Percentiles rank a stretch among this genome's conserved stretches.
Conservation (phyloP, 129 eudicot genomes). For the Logfia minima region DNA sequence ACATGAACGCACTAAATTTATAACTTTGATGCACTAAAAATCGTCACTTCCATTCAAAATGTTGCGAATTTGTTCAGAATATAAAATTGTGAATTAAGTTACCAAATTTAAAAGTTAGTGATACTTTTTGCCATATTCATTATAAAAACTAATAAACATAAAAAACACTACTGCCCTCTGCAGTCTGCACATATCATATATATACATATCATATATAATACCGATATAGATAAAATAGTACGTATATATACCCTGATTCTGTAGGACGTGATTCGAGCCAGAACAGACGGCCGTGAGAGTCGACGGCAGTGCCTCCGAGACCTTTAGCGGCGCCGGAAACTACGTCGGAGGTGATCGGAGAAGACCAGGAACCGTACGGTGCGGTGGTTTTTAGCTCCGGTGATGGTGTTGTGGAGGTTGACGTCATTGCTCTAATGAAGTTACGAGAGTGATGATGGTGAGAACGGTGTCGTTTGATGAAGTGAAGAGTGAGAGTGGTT, state of each 20-base stretch:
- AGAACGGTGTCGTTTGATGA: constrained; percentile 6
- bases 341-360: constrained; percentile 86
- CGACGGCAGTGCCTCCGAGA: constrained; percentile 83
- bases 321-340: constrained; percentile 80
- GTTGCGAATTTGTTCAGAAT: too few species aligned
- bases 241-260: constrained; percentile 67
- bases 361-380: constrained; percentile 91
- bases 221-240: background rate
- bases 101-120: too few species aligned
- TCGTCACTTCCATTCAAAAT: too few species aligned
- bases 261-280: constrained; percentile 92
- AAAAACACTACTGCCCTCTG: too few species aligned
- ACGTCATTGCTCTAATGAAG: constrained; percentile 24
- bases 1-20: too few species aligned
- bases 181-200: too few species aligned
- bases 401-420: constrained; percentile 40
- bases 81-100: too few species aligned
- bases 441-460: constrained; percentile 4
- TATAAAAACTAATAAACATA: too few species aligned
- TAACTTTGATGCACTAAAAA: too few species aligned
- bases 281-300: constrained; percentile 65
- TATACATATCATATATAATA: too few species aligned
- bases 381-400: constrained; percentile 49
- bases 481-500: constrained; percentile 24
- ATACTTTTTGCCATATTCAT: too few species aligned